phyloP scores from a whole-genome alignment of 768 basidiomycete species.

The Heimioporus sp. region DNA sequence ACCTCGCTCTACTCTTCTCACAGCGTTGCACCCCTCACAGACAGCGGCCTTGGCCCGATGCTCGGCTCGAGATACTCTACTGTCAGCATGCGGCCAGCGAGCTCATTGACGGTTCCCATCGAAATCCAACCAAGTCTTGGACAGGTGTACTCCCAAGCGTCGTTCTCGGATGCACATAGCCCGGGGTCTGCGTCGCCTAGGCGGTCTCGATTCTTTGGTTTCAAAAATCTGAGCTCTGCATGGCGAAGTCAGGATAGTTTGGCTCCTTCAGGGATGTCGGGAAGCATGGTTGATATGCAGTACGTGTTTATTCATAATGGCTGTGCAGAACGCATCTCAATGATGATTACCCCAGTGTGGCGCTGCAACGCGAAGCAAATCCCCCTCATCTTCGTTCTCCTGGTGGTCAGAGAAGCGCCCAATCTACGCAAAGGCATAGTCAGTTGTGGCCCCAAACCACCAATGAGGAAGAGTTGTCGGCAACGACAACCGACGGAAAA shows the following conservation, averaged over 20 bases:
- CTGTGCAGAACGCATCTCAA: conserved; percentile 4
- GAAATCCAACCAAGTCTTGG: conserved; percentile 59
- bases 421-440: conserved; percentile 43
- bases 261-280: conserved; percentile 76
- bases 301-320: conserved; percentile 41
- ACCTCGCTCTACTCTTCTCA: conserved; percentile 70
- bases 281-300: conserved; percentile 95
- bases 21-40: conserved; percentile 52
- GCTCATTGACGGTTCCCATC: conserved; percentile 56
- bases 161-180: conserved; percentile 79
- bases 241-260: conserved; percentile 83
- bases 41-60: conserved; percentile 54
- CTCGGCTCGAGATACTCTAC: conserved; percentile 63
- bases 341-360: conserved; percentile 50
- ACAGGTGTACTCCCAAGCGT: conserved; percentile 71
- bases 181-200: conserved; percentile 65
- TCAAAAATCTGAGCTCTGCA: conserved; percentile 65
- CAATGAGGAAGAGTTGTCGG: conserved; percentile 28
- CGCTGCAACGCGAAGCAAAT: conserved; percentile 66
- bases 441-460: conserved; percentile 50
- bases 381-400: conserved; percentile 30
- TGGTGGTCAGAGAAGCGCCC: conserved; percentile 33
- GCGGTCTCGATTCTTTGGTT: conserved; percentile 75
- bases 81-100: conserved; percentile 55
- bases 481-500: conserved; percentile 39